Evolutionary conservation across 768 basidiomycete genomes (phyloP), one percentile per base, ranked within the genome.

Genomic region (Lactifluus subvellereus): DNA sequence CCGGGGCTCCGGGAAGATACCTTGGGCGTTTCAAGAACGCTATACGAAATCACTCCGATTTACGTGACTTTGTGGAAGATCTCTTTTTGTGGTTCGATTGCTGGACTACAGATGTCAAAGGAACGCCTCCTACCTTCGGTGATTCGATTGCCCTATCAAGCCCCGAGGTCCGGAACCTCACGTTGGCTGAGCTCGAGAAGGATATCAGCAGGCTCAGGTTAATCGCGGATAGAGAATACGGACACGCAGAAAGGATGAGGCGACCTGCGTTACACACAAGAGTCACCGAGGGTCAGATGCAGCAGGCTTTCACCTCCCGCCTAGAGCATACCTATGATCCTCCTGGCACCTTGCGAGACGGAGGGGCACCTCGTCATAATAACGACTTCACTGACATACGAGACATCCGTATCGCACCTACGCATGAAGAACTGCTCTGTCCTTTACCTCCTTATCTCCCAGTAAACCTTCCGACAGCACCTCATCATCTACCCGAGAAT

Each of bases 351-450:
- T 71, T 81, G 2, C 79, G 82, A 11, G 33, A 57, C 1, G 78
- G 74, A 0, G 85, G 85, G 0, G 30, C 14, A 33, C 77, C 79
- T 0, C 80, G 89, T 1, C 88, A 91, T 62, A 83, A 91, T 69
- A 91, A 90, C 59, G 88, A 89, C 66, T 76, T 72, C 50, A 69
- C 72, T 30, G 78, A 84, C 42, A 84, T 90, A 10, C 30, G 68
- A 1, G 74, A 82, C 2, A 87, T 91, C 49, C 76, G 82, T n/a
- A 79, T 89, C 52, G 82, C 84, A 0, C 90, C 90, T 0, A 91
- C 90, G 0, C 79, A 87, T 48, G 72, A 78, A 6, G 90, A 92
- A 68, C 77, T 92, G 8, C 70, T 81, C 49, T 82, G 74, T 20
- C 72, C 70, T 0, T 27, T 74, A 11, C 69, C 74, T 3, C 83